Base-by-base conservation (phyloP, 2,329 filamentous ascomycete genomes). In the Hypoxylon sp. region DNA sequence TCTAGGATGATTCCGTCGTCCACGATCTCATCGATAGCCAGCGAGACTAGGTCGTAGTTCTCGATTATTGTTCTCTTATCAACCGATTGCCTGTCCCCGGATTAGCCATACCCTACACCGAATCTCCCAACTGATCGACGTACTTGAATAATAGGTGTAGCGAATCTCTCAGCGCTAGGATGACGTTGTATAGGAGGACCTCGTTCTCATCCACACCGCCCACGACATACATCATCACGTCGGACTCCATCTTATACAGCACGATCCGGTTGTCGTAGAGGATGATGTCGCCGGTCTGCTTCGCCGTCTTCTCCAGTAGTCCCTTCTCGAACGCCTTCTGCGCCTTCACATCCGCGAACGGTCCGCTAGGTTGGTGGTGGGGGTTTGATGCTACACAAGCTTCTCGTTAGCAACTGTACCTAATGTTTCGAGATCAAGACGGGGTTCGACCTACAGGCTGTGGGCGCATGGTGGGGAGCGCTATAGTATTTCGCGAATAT, bases 301-400 rank as follows among this genome's bases (percentile, higher is more conserved):
- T 99, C 73, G 92, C 91, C 14, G 96, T 98, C 87, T 99, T 98
- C 77, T 97, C 91, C 66, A 98, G 84, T 41, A 99, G 87, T 5
- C 94, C 96, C 84, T 98, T 98, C 82, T 99, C 96, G 77, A 99
- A 99, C 1, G 92, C 88, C 81, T 97, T 97, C 83, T 99, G 96
- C 75, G 97, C 90, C 84, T 98, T 98, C 61, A 96, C 82, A 64
- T 93, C 93, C 65, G 93, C 86, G 81, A 98, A 98, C 21, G 94
- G 93, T 78, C 92, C 93, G 73, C 82, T 83, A 25, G 64, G 61
- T 57, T 87, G 83, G 73, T 87, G 84, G 72, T 85, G 65, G 17
- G 50, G 41, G 43, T 36, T 82, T 62, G 86, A 80, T 64, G 81
- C 80, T 74, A 83, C 61, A 67, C 59, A 11, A 13, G 11, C 13